Conservation (phyloP, 495 filamentous ascomycete genomes). For the Penicillium turbatum region DNA sequence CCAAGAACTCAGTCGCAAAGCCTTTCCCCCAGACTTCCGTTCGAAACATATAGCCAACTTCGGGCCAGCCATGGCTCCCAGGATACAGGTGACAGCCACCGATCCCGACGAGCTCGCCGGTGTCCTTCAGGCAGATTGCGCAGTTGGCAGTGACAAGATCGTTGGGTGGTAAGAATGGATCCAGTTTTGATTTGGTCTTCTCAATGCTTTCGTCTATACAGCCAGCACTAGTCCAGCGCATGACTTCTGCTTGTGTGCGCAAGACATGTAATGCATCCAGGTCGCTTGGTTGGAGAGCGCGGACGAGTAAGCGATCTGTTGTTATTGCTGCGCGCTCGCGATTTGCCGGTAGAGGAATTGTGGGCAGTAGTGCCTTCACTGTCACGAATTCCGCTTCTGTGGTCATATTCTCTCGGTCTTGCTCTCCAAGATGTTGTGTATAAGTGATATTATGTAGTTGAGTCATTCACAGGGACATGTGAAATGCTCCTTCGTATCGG, state of each 20-base stretch:
- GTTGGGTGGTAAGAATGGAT: constrained; percentile 27
- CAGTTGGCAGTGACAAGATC: constrained; percentile 33
- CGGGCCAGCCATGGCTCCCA: constrained; percentile 28
- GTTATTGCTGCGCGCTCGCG: constrained; percentile 16
- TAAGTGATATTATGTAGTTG: not conserved
- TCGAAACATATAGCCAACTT: constrained; percentile 46
- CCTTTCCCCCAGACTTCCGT: constrained; percentile 44
- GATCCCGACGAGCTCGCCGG: constrained; percentile 16
- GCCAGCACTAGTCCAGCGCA: constrained; percentile 41
- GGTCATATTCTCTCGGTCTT: not conserved
- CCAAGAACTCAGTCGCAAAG: constrained; percentile 43
- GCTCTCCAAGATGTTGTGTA: not conserved
- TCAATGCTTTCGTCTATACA: constrained; percentile 31
- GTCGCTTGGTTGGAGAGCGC: constrained; percentile 35
- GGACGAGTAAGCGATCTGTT: constrained; percentile 44
- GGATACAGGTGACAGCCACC: constrained; percentile 17
- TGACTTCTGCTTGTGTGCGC: constrained; percentile 48
- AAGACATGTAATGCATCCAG: constrained; percentile 33
- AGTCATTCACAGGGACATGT: not conserved
- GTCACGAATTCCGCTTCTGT: constrained; percentile 1
- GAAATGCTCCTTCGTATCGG: no score
- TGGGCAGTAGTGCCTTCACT: constrained; percentile 11
- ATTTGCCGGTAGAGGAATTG: constrained; percentile 10
- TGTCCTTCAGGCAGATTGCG: constrained; percentile 33
- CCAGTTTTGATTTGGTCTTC: constrained; percentile 28